Evolutionary conservation across 768 basidiomycete species (phyloP).

Genomic region (Mycena polygramma): DNA sequence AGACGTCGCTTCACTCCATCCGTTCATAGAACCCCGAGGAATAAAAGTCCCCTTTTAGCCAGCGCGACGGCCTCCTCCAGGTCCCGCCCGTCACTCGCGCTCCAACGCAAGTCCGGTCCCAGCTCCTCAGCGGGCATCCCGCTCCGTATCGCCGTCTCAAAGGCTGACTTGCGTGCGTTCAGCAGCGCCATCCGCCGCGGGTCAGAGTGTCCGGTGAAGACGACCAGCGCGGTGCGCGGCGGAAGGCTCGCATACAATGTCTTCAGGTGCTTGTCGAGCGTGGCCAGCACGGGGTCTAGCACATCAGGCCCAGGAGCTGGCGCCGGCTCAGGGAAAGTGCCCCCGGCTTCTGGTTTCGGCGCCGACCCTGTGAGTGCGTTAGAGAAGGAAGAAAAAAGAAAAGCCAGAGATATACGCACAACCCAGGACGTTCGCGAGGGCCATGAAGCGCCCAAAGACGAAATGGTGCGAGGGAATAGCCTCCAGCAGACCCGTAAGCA

Average conservation of each 20-base stretch:
- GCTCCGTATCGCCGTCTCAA: constrained; percentile 73
- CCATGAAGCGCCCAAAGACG: constrained; percentile 86
- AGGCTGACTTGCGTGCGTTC: constrained; percentile 75
- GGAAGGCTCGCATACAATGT: constrained; percentile 79
- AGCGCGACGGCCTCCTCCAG: constrained; percentile 85
- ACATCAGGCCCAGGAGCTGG: constrained; percentile 51
- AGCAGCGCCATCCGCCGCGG: constrained; percentile 85
- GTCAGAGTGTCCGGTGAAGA: constrained; percentile 92
- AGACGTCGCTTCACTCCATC: constrained; percentile 4
- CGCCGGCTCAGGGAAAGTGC: constrained; percentile 41
- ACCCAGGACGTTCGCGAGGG: constrained; percentile 81
- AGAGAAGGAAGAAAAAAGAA: constrained; percentile 4
- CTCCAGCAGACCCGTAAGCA: constrained; percentile 76
- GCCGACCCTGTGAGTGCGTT: constrained; percentile 66
- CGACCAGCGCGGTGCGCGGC: constrained; percentile 81
- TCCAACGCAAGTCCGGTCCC: constrained; percentile 75
- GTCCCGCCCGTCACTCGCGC: constrained; percentile 77
- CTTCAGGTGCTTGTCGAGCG: constrained; percentile 73
- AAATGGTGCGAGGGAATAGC: constrained; percentile 79
- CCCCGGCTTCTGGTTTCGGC: constrained; percentile 61
- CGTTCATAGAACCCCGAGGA: constrained; percentile 67
- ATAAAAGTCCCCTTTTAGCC: constrained; percentile 86
- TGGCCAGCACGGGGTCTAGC: constrained; percentile 54
- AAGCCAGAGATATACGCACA: constrained; percentile 65
- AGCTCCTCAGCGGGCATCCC: constrained; percentile 72